Evolutionary conservation across 2,329 filamentous ascomycete species (phyloP), one percentile per base, ranked within the genome.

Genomic region (Thielaviopsis ethacetica): DNA sequence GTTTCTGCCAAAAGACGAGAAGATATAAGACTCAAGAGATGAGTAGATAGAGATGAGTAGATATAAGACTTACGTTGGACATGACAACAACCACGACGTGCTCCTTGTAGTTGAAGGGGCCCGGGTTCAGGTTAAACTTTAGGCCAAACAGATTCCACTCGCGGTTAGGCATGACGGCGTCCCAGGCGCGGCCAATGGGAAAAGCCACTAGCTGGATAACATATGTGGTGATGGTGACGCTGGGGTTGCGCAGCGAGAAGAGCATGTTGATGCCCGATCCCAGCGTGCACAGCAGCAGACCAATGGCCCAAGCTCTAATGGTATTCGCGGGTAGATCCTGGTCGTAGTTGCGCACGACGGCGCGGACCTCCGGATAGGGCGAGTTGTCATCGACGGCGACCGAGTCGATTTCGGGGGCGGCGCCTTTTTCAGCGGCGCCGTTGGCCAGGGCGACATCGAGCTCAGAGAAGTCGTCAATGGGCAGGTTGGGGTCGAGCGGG

Each of bases 361-460:
- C 79, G 64, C 82, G 79, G 58, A 85, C 82, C 71, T 85, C 82
- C 44, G 81, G 80, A 65, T 85, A 85, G 2, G 82, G 82, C 54
- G 82, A 85, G 67, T 85, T 81, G 60, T 85, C 81, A 66, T 83
- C 75, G 65, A 83, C 73, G 60, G 79, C 69, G 53, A 79, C 77
- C 64, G 78, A 75, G 64, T 82, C 78, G 63, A 83, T 75, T 61
- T 76, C 75, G 55, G 78, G 69, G 58, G 78, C 78, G 4, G 50
- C 49, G 27, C 56, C 56, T 67, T 79, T 77, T 64, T 77, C 78
- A 63, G 75, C 72, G 68, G 82, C 78, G 61, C 75, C 73, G 1
- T 75, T 75, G 50, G 75, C 70, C 53, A 83, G 73, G 27, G 76
- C 80, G 52, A 77, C 73, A 61, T 84, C 79, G 62, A 85, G 74